Conservation (phyloP, 345 rosid species). For the Orychophragmus violaceus region DNA sequence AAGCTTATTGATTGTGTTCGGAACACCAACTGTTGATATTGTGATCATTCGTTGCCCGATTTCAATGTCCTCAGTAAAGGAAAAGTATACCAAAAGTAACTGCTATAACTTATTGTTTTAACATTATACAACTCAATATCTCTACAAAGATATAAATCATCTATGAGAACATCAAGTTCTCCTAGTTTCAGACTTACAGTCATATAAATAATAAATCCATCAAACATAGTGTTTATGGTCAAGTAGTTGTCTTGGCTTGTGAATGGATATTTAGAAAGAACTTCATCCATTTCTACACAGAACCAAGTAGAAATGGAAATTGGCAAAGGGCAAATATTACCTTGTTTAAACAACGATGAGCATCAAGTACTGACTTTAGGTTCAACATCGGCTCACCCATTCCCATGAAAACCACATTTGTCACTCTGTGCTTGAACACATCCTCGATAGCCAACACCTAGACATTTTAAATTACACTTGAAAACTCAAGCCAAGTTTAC, state of each 20-base stretch:
- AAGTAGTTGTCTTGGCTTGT: background rate
- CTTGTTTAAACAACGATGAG: constrained; percentile 90
- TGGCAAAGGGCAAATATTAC: constrained; percentile 36
- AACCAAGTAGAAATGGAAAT: background rate
- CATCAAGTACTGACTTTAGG: constrained; percentile 83
- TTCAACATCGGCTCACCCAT: constrained; percentile 99
- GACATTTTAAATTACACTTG: background rate
- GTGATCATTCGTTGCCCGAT: constrained; percentile 99
- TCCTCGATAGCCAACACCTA: constrained; percentile 94
- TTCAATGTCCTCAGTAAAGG: constrained; percentile 64
- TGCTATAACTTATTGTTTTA: background rate
- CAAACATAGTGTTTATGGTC: background rate
- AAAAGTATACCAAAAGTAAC: constrained; percentile 2
- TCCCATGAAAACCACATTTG: constrained; percentile 97
- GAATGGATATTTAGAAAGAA: background rate
- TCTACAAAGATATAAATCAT: background rate
- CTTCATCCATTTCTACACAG: background rate
- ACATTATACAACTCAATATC: background rate
- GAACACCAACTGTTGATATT: constrained; percentile 94
- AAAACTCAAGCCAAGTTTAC: background rate
- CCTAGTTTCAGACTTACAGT: background rate
- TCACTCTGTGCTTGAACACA: constrained; percentile 80
- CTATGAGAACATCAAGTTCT: background rate
- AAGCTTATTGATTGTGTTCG: constrained; percentile 86
- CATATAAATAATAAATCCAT: background rate